Evolutionary conservation across 2,329 filamentous ascomycete species (phyloP).

Genomic region (Ophiostoma montium): DNA sequence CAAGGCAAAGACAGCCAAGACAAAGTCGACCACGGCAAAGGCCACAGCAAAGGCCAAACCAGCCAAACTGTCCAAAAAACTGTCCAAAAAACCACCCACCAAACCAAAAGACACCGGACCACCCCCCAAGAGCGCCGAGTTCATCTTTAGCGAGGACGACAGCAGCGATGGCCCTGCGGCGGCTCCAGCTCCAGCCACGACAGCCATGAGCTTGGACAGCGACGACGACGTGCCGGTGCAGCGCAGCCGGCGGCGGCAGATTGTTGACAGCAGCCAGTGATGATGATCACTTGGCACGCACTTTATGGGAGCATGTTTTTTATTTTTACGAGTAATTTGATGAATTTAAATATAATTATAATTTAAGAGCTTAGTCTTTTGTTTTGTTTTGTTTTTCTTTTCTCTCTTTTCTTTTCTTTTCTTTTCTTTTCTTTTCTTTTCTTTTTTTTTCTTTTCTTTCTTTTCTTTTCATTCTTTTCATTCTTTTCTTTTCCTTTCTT

Average conservation of each 20-base stretch:
- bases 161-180: not conserved
- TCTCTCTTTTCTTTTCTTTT: no score
- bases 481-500: no score
- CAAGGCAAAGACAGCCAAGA: not conserved
- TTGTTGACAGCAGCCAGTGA: not conserved
- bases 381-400: no score
- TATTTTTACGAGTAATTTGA: no score
- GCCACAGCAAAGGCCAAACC: not conserved
- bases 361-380: no score
- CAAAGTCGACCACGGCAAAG: not conserved
- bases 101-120: not conserved
- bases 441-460: no score
- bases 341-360: no score
- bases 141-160: slow-evolving; percentile 5
- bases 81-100: not conserved
- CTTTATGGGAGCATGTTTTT: no score
- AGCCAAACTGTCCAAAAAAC: not conserved
- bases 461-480: no score
- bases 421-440: no score
- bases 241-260: not conserved
- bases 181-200: no score
- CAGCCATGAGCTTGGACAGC: not conserved
- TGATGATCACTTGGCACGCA: not conserved
- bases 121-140: slow-evolving; percentile 7
- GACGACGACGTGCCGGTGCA: not conserved